Percentiles rank a stretch among this genome's conserved stretches.
These are phyloP conservation scores for Nicotiana sylvestris DNA, from an alignment of 257 asterid species.

Conservation along the genomic window DNA sequence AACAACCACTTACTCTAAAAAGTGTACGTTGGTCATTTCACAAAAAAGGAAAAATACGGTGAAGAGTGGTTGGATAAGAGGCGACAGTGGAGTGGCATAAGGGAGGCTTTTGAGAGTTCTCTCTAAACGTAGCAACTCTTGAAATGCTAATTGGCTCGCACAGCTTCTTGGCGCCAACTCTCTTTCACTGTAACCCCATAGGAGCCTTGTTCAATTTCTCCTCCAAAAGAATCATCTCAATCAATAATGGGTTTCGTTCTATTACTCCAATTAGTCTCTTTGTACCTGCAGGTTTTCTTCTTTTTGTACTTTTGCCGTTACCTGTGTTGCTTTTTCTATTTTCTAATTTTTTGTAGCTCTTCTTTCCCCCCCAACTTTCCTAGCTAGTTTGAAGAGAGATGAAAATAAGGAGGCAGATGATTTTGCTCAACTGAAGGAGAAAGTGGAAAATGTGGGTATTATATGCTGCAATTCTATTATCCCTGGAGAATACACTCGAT, in stretches of 20 bases:
- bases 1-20: too few species aligned
- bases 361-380: not conserved
- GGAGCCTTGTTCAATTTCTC: slow-evolving; percentile 5
- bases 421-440: slow-evolving; percentile 27
- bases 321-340: too few species aligned
- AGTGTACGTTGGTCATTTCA: not conserved
- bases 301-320: not conserved
- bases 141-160: not conserved
- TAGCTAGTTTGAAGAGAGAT: slow-evolving; percentile 17
- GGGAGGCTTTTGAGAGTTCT: not conserved
- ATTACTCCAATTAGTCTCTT: not conserved
- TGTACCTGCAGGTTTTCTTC: not conserved
- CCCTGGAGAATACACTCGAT: slow-evolving; percentile 47
- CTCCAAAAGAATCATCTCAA: slow-evolving; percentile 13
- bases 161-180: not conserved
- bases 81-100: not conserved
- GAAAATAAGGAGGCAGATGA: slow-evolving; percentile 31
- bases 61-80: not conserved
- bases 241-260: not conserved
- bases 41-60: not conserved
- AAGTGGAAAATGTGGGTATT: slow-evolving; percentile 39
- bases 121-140: not conserved
- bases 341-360: too few species aligned
- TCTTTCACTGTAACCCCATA: too few species aligned
- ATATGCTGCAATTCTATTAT: slow-evolving; percentile 39